phyloP scores from a whole-genome alignment of 768 basidiomycete species.

The Russula compacta region DNA sequence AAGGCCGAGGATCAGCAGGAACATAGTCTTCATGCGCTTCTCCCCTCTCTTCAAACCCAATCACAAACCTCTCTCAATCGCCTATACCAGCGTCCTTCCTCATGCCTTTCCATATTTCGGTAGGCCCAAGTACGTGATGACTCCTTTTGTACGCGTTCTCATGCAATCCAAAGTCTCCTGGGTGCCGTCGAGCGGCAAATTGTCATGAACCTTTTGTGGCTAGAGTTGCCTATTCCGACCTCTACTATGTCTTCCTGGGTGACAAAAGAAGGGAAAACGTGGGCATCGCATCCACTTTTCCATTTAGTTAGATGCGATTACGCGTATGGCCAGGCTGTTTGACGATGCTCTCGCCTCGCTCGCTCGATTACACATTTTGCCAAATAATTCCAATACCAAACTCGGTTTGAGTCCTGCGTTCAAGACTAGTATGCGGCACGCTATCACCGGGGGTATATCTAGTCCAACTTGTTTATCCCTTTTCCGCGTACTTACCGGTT shows the following conservation, averaged over 20 bases:
- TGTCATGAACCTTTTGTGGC: constrained; percentile 82
- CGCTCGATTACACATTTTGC: constrained; percentile 59
- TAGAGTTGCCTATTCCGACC: constrained; percentile 63
- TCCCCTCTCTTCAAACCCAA: constrained; percentile 75
- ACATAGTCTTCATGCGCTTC: constrained; percentile 42
- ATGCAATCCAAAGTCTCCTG: constrained; percentile 44
- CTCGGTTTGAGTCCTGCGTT: constrained; percentile 65
- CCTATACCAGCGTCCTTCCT: constrained; percentile 77
- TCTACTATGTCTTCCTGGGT: constrained; percentile 73
- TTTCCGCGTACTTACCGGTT: background rate
- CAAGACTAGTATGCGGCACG: constrained; percentile 71
- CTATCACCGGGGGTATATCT: constrained; percentile 78
- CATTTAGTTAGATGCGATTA: background rate
- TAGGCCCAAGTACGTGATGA: constrained; percentile 26
- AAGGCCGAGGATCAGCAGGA: constrained; percentile 7
- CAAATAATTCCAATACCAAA: constrained; percentile 44
- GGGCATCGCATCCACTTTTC: constrained; percentile 14
- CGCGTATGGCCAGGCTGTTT: constrained; percentile 46
- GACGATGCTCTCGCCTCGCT: constrained; percentile 59
- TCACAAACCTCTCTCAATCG: constrained; percentile 69
- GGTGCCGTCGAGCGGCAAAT: constrained; percentile 75
- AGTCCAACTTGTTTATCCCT: background rate
- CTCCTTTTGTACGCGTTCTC: background rate
- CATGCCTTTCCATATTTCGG: constrained; percentile 88
- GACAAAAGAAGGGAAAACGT: constrained; percentile 64